Evolutionary conservation across 306 rosid species (phyloP), one percentile per base, ranked within the genome.

Genomic region (Trifolium fragiferum): DNA sequence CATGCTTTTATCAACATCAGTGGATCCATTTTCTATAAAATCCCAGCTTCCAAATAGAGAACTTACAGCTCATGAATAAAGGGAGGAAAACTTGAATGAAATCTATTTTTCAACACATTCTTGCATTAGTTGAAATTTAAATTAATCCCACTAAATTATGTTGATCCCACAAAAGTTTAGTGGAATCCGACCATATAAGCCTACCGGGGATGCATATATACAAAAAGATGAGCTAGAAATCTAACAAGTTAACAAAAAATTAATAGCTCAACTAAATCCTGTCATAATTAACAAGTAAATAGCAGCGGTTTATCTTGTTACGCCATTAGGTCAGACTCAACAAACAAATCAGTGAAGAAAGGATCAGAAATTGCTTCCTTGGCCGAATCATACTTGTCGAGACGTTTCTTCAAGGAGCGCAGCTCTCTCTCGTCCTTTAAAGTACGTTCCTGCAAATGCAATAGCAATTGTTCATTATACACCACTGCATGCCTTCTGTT

Each of bases 371-470:
- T 75, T 66, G 99, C 96, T 84, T 94, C 99, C 82, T 84, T 90
- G 80, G 96, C 88, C 21, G 97, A 92, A 75, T 74, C 75, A 78
- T 84, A 94, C 78, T 82, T 73, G 75, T 87, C 92, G 5, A 94
- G 83, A 35, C 92, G 97, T 72, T 94, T 94, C 93, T 92, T 94
- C 87, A 92, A 73, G 38, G 96, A 86, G 47, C 99, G 97, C 76
- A 94, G 70, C 11, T 90, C 96, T 77, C 99, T 94, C 81, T 87
- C 97, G n/a, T 87, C 65, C 71, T 87, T 90, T 15, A 95, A 84
- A 50, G 77, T 76, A 23, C 92, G 90, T 68, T 94, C 96, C 99
- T 92, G 82, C 66, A 75, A 72, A 16, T 90, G 82, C 59, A 77
- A 76, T 19, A 66, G n/a, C 63, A 80, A 40, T 13, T 50, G 64